Percentiles rank a stretch among this genome's conserved stretches.
These are phyloP conservation scores for Pyrus bretschneideri DNA, from an alignment of 306 rosid species.

Conservation along the genomic window DNA sequence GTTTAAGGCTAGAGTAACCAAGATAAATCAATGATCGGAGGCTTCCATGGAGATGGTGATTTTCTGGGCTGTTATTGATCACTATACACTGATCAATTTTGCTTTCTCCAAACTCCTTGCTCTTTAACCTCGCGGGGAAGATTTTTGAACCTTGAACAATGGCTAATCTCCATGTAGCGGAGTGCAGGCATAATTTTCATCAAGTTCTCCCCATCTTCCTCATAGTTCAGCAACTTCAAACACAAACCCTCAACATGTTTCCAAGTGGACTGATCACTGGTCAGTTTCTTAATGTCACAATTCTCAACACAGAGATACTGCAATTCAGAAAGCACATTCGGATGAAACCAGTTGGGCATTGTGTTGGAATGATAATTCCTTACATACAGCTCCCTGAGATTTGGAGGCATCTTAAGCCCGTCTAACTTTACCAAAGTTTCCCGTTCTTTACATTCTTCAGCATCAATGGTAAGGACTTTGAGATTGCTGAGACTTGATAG, in stretches of 20 bases:
- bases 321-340: background rate
- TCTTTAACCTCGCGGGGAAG: background rate
- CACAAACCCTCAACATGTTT: no score
- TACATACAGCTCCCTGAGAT: conserved; percentile 7
- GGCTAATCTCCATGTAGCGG: conserved; percentile 2
- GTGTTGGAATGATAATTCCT: background rate
- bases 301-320: background rate
- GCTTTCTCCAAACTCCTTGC: background rate
- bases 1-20: no score
- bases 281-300: no score
- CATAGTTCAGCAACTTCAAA: no score
- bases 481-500: background rate
- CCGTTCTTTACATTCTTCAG: background rate
- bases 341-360: conserved; percentile 15
- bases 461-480: conserved; percentile 3
- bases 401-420: background rate
- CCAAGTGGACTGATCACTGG: no score
- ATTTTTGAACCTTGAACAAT: background rate
- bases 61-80: no score
- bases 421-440: background rate
- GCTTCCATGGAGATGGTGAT: no score
- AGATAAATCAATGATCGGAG: no score
- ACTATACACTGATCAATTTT: no score
- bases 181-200: background rate
- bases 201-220: background rate